Conservation (phyloP, 1,284 basidiomycete species). For the Ganoderma lingzhi region DNA sequence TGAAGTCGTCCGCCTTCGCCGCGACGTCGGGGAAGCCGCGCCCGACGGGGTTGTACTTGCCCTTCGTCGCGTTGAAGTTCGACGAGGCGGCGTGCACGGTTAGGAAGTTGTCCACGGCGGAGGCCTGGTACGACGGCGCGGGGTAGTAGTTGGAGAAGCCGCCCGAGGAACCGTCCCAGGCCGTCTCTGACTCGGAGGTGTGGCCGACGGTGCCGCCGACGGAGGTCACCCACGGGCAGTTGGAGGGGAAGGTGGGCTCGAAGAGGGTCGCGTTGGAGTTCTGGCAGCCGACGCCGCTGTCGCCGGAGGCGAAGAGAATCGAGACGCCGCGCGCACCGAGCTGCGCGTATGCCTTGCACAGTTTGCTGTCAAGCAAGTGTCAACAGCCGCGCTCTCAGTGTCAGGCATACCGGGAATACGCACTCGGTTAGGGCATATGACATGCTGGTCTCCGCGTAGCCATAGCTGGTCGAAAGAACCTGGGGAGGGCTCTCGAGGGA, state of each 20-base stretch:
- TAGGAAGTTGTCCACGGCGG: conserved; percentile 43
- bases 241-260: conserved; percentile 73
- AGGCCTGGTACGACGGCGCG: conserved; percentile 47
- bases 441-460: conserved; percentile 36
- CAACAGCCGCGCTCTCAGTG: background rate
- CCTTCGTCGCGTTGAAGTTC: conserved; percentile 35
- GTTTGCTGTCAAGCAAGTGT: conserved; percentile 18
- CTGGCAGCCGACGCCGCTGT: conserved; percentile 62
- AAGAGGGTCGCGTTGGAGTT: conserved; percentile 58
- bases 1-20: conserved; percentile 39
- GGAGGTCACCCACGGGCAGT: conserved; percentile 64
- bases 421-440: conserved; percentile 35
- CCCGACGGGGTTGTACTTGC: conserved; percentile 39
- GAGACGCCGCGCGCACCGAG: conserved; percentile 66
- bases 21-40: conserved; percentile 45
- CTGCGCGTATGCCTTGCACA: conserved; percentile 41
- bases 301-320: conserved; percentile 72
- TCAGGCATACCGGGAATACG: background rate
- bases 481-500: conserved; percentile 65
- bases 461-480: conserved; percentile 62
- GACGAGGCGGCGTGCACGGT: conserved; percentile 37
- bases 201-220: conserved; percentile 62
- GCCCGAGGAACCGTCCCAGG: conserved; percentile 57
- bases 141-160: conserved; percentile 64
- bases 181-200: conserved; percentile 60